These are phyloP conservation scores for Pascua guehoae DNA, from an alignment of 1,284 basidiomycete species.

Conservation along the genomic window DNA sequence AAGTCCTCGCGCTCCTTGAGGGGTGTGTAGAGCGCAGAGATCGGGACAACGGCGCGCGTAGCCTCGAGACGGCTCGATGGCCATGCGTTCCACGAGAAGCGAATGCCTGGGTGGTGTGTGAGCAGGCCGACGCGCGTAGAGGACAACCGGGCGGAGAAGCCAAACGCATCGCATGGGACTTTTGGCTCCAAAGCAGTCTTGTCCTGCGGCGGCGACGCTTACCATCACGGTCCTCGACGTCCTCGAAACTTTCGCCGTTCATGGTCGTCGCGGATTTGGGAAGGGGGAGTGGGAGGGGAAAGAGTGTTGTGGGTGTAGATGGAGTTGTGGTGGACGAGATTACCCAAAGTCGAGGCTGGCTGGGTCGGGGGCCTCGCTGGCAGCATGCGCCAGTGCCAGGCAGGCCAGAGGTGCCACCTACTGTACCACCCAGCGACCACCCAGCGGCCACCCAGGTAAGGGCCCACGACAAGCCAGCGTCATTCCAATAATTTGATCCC, in stretches of 20 bases:
- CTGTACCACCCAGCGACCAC: too few species aligned
- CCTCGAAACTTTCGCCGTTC: conserved; percentile 49
- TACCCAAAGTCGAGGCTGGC: too few species aligned
- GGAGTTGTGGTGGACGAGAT: too few species aligned
- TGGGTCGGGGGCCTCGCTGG: too few species aligned
- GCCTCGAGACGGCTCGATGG: conserved; percentile 96
- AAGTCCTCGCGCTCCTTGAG: conserved; percentile 92
- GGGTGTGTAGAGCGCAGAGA: conserved; percentile 95
- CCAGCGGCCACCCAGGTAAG: too few species aligned
- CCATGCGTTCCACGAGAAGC: conserved; percentile 98
- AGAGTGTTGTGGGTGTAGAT: too few species aligned
- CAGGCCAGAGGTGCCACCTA: too few species aligned
- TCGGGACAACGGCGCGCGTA: conserved; percentile 95
- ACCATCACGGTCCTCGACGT: conserved; percentile 64
- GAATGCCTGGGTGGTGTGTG: conserved; percentile 61
- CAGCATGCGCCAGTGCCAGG: too few species aligned
- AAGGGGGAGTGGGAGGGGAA: background rate
- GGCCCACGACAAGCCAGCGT: too few species aligned
- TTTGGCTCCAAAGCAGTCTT: background rate
- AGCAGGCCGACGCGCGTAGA: background rate
- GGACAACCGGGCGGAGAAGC: background rate
- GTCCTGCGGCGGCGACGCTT: conserved; percentile 18
- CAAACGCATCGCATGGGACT: background rate
- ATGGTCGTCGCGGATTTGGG: conserved; percentile 21
- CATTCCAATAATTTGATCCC: too few species aligned